These are phyloP conservation scores for Ganoderma lingzhi DNA, from an alignment of 1,284 basidiomycete species.

Conservation along the genomic window DNA sequence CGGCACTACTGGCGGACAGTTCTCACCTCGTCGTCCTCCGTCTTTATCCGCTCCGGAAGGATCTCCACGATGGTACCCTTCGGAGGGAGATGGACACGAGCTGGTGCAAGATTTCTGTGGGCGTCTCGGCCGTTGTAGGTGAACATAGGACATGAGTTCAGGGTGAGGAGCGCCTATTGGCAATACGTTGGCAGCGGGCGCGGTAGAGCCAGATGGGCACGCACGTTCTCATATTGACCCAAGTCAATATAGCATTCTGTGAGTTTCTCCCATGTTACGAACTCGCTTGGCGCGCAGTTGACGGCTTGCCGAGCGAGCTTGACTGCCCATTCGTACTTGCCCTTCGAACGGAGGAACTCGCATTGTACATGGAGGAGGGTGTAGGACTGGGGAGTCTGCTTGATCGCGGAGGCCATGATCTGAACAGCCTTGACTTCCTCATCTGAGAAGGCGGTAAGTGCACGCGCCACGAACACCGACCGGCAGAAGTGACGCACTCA, in stretches of 20 bases:
- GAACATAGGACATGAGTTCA: constrained; percentile 99
- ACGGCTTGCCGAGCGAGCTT: constrained; percentile 95
- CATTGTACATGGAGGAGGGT: constrained; percentile 94
- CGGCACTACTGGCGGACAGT: background rate
- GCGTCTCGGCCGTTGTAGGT: constrained; percentile 97
- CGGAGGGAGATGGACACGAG: constrained; percentile 88
- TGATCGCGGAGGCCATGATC: constrained; percentile 88
- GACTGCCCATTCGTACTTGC: constrained; percentile 88
- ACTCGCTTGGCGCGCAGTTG: constrained; percentile 97
- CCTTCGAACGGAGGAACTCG: constrained; percentile 91
- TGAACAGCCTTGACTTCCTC: constrained; percentile 99
- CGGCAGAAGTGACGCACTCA: constrained; percentile 74
- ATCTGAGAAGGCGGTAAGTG: constrained; percentile 57
- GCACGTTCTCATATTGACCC: constrained; percentile 83
- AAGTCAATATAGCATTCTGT: constrained; percentile 95
- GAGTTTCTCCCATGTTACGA: constrained; percentile 98
- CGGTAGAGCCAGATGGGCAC: constrained; percentile 26
- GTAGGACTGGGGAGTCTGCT: constrained; percentile 90
- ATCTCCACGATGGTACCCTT: constrained; percentile 88
- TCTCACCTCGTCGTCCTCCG: constrained; percentile 85
- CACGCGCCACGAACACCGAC: background rate
- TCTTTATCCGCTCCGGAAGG: constrained; percentile 73
- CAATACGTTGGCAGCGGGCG: background rate
- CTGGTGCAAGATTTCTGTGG: constrained; percentile 87
- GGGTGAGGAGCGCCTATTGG: constrained; percentile 82